Conservation (phyloP, 805 yeast genomes). For the Ogataea haglerorum region DNA sequence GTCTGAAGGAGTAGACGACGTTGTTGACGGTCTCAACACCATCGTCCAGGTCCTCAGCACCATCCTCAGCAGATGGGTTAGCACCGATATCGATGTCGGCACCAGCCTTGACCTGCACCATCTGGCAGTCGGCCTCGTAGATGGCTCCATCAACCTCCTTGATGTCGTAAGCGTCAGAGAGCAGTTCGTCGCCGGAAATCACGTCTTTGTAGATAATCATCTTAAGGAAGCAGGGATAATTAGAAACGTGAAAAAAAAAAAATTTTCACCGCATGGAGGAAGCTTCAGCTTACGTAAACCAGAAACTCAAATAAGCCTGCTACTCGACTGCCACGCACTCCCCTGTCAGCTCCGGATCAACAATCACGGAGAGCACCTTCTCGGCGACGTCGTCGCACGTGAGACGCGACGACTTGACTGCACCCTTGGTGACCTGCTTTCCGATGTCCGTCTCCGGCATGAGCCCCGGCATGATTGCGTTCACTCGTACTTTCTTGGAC, state of each 20-base stretch:
- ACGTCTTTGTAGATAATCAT: constrained; percentile 62
- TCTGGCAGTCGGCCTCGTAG: constrained; percentile 94
- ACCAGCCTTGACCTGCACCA: constrained; percentile 79
- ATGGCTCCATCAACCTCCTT: constrained; percentile 85
- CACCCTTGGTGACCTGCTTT: constrained; percentile 24
- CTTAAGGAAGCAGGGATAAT: constrained; percentile 13
- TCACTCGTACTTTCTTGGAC: constrained; percentile 52
- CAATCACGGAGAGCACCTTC: constrained; percentile 5
- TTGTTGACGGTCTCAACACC: constrained; percentile 92
- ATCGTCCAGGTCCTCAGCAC: constrained; percentile 76
- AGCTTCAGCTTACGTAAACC: constrained; percentile 11
- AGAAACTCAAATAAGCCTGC: not conserved
- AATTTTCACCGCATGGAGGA: constrained; percentile 7
- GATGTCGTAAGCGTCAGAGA: constrained; percentile 95
- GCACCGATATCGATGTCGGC: constrained; percentile 98
- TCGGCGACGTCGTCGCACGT: constrained; percentile 15
- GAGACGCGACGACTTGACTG: constrained; percentile 7
- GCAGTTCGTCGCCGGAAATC: constrained; percentile 90
- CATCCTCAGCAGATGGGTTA: constrained; percentile 98
- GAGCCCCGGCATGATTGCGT: constrained; percentile 67
- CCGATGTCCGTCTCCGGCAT: constrained; percentile 69
- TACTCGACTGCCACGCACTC: constrained; percentile 11
- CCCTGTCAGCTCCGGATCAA: constrained; percentile 10
- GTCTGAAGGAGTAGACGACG: constrained; percentile 97
- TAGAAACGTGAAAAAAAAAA: constrained; percentile 8